phyloP scores from a whole-genome alignment of 495 filamentous ascomycete genomes.

The Aspergillus carlsbadensis region DNA sequence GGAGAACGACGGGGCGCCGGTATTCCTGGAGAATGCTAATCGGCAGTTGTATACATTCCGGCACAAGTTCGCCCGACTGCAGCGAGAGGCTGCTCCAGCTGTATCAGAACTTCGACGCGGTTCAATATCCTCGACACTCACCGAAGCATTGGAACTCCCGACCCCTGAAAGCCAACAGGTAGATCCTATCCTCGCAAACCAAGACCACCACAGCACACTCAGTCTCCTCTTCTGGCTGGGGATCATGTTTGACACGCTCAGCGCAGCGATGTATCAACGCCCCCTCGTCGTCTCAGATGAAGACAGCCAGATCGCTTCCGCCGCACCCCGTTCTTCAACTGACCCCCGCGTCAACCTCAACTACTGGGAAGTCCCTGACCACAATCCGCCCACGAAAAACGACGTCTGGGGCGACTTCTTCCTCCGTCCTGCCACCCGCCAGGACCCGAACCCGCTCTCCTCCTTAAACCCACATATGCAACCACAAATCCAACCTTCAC shows the following conservation, averaged over 20 bases:
- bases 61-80: background rate
- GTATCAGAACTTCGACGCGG: background rate
- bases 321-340: background rate
- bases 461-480: too few relatives aligned
- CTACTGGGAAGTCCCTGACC: background rate
- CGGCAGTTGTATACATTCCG: background rate
- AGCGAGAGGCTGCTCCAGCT: background rate
- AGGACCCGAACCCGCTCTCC: background rate
- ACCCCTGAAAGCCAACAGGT: background rate
- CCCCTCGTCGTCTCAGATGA: conserved; percentile 3
- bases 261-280: conserved; percentile 1
- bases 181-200: background rate
- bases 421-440: background rate
- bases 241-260: conserved; percentile 3
- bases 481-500: background rate
- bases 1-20: conserved; percentile 1
- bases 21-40: background rate
- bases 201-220: background rate
- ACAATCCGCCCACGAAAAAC: background rate
- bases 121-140: background rate
- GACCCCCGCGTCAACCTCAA: background rate
- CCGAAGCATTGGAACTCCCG: background rate
- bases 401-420: conserved; percentile 4
- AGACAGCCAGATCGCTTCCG: background rate
- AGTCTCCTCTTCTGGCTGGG: conserved; percentile 3